Base-by-base conservation (phyloP, 495 filamentous ascomycete genomes). In the Tuber borchii region DNA sequence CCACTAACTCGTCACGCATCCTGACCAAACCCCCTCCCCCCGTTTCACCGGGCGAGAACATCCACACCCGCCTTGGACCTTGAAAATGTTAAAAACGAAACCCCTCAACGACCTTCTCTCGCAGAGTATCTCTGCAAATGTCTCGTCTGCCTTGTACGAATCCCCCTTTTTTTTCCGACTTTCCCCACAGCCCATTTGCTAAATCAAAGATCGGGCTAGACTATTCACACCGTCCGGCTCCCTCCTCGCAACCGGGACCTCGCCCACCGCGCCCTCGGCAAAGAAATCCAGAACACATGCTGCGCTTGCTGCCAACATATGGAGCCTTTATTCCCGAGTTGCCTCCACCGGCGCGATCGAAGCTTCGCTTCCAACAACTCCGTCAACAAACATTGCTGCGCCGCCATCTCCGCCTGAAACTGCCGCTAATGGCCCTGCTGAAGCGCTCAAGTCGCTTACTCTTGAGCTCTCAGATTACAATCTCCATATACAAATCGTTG, bases 391-490 rank as follows among this genome's bases (percentile, higher is more conserved):
- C 26, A 61, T 34, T 14, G 48, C 70, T 8, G 75, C 20, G 40
- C 51, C 37, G 48, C 68, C 34, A 40, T 61, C 31, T 1, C 65
- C 34, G 31, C 72, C 69, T 22, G 44, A 48, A 26, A 31, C 69
- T 16, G 19, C 65, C 9, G 48, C 37, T 7, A 68, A 40, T 37
- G 43, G 70, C 48, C 46, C 56, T 20, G 26, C 40, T 22, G 51
- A 44, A 65, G 74, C 56, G 7, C 77, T 84, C 61, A 79, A 82
- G 37, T 81, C 81, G 1, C 79, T 84, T n/a, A 83, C 82, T 17
- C 79, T 84, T 43, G 83, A 84, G 46, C 77, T 83, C 40, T 79
- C 81, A 31, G 79, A 81, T 46, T 81, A 81, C 42, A 84, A 84
- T 19, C 74, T 84, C 0, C 81, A 83, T 51, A 82, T 84, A 46